phyloP scores from a whole-genome alignment of 108 stramenopile species.

The Aurantiochytrium sp. region DNA sequence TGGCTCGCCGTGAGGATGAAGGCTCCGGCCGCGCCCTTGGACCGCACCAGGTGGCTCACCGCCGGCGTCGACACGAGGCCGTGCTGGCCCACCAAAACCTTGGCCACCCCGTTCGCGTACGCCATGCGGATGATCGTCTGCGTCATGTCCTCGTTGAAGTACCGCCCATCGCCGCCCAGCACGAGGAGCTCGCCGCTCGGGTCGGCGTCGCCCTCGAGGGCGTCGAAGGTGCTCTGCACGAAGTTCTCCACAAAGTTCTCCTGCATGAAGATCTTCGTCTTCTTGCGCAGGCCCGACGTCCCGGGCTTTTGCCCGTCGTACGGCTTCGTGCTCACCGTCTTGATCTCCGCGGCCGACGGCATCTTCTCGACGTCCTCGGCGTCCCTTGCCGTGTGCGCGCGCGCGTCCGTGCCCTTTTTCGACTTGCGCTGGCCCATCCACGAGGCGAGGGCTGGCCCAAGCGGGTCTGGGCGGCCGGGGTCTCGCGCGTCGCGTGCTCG shows the following conservation, averaged over 20 bases:
- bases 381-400: too few relatives aligned
- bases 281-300: conserved; percentile 98
- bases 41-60: conserved; percentile 90
- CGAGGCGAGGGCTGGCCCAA: too few relatives aligned
- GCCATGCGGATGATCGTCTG: conserved; percentile 94
- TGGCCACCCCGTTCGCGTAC: conserved; percentile 81
- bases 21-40: conserved; percentile 86
- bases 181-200: conserved; percentile 80
- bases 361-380: too few relatives aligned
- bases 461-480: too few relatives aligned
- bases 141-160: conserved; percentile 89
- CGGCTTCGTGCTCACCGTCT: conserved; percentile 71
- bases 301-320: conserved; percentile 98
- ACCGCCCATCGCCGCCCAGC: conserved; percentile 97
- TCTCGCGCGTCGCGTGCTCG: too few relatives aligned
- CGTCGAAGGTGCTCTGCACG: conserved; percentile 91
- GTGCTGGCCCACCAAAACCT: conserved; percentile 90
- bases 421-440: too few relatives aligned
- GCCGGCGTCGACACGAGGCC: conserved; percentile 97
- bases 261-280: conserved; percentile 92
- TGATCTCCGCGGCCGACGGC: too few relatives aligned
- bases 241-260: conserved; percentile 94
- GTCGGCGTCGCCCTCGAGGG: conserved; percentile 67
- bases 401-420: too few relatives aligned
- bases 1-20: conserved; percentile 99